Evolutionary conservation across 495 filamentous ascomycete species (phyloP).

Genomic region (Thermochaetoides thermophila): DNA sequence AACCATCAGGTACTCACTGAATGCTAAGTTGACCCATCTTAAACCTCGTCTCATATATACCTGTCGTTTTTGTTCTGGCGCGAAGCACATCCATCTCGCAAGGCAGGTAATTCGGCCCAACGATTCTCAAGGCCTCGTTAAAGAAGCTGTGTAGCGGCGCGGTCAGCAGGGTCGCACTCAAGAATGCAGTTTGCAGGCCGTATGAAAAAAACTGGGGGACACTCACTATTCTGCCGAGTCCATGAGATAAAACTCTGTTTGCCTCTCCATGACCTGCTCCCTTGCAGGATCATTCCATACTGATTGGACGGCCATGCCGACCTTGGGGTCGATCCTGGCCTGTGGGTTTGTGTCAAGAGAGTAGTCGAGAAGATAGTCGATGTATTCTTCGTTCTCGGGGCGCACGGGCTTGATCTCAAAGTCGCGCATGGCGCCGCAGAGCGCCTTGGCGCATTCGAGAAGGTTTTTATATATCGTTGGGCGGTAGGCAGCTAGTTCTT

Average conservation of each 20-base stretch:
- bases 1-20: slow-evolving; percentile 50
- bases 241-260: slow-evolving; percentile 98
- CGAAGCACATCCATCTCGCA: slow-evolving; percentile 86
- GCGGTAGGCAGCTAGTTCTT: slow-evolving; percentile 84
- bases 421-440: slow-evolving; percentile 77
- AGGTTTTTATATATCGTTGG: slow-evolving; percentile 97
- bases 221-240: slow-evolving; percentile 96
- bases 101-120: slow-evolving; percentile 72
- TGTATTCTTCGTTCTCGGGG: slow-evolving; percentile 54
- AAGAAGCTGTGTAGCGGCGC: slow-evolving; percentile 56
- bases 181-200: neutral
- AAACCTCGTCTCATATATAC: slow-evolving; percentile 97
- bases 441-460: slow-evolving; percentile 83
- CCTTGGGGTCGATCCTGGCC: slow-evolving; percentile 57
- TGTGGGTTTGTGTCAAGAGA: slow-evolving; percentile 80
- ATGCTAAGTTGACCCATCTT: slow-evolving; percentile 97
- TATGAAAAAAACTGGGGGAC: neutral
- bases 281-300: slow-evolving; percentile 86
- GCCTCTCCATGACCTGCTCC: slow-evolving; percentile 73
- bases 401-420: slow-evolving; percentile 65
- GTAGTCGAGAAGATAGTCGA: slow-evolving; percentile 73
- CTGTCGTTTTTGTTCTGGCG: slow-evolving; percentile 96
- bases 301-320: slow-evolving; percentile 68
- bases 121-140: slow-evolving; percentile 78
- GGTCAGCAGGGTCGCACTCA: neutral